Conservation (phyloP, 2,329 filamentous ascomycete genomes). For the Keithomyces neogunnii region DNA sequence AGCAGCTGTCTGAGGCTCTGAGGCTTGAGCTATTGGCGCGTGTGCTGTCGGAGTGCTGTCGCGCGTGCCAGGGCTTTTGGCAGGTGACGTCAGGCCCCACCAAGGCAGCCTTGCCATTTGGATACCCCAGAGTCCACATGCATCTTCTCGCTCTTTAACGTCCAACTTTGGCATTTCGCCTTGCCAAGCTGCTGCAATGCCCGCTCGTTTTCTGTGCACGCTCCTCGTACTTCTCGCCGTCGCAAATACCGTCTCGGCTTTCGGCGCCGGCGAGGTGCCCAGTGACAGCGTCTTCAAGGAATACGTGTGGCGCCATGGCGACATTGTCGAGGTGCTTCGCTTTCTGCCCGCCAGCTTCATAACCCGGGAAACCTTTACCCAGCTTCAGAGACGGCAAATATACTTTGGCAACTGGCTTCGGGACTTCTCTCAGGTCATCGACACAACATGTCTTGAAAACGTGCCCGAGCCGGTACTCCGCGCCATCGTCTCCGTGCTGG, state of each 20-base stretch:
- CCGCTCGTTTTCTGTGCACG: slow-evolving; percentile 4
- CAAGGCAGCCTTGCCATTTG: too few relatives aligned
- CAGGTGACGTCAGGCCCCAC: too few relatives aligned
- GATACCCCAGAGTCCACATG: too few relatives aligned
- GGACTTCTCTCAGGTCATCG: slow-evolving; percentile 71
- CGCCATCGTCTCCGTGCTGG: slow-evolving; percentile 21
- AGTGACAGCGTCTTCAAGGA: slow-evolving; percentile 29
- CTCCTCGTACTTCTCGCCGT: slow-evolving; percentile 18
- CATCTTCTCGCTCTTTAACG: too few relatives aligned
- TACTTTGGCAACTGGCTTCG: slow-evolving; percentile 40
- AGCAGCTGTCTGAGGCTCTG: too few relatives aligned
- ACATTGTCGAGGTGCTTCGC: slow-evolving; percentile 28
- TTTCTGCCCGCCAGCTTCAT: slow-evolving; percentile 28
- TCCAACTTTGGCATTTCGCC: too few relatives aligned
- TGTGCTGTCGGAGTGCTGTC: too few relatives aligned
- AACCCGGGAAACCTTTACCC: slow-evolving; percentile 28
- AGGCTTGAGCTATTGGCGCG: too few relatives aligned
- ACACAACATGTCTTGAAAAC: slow-evolving; percentile 39
- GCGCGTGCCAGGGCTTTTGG: too few relatives aligned
- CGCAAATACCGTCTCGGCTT: slow-evolving; percentile 22
- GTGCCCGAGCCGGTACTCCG: slow-evolving; percentile 19
- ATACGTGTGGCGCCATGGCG: slow-evolving; percentile 32
- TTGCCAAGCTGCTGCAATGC: neutral
- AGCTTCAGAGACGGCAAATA: slow-evolving; percentile 27
- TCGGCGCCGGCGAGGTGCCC: slow-evolving; percentile 30